Base-by-base conservation (phyloP, 257 asterid species). In the Osmanthus fragrans region DNA sequence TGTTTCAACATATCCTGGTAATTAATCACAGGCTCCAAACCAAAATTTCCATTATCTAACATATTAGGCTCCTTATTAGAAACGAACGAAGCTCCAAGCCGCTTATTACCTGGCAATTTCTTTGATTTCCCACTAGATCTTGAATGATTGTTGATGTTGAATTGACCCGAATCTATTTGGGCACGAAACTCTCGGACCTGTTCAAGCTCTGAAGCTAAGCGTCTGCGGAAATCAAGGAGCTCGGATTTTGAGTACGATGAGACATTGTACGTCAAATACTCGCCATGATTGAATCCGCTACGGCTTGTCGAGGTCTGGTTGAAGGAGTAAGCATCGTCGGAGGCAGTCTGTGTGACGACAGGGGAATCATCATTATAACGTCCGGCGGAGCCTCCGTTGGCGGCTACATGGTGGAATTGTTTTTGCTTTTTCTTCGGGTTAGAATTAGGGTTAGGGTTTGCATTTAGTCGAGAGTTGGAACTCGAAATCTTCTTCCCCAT, bases 251-350 rank as follows among this genome's bases (percentile, higher is more conserved):
- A 33, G 84, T 73, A 90, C 29, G 94, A 77, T 5, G 93, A 49
- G 23, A 93, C 80, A 40, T 88, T 84, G 80, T 83, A 87, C 51
- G 91, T 87, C 74, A 85, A 3, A 77, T 85, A 88, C 16, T 90
- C 85, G n/a, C 97, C 98, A 5, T 80, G 89, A 77, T 86, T 86
- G 49, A 78, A 82, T 7, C 87, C 90, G 87, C 81, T 84, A 13
- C 90, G 92, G 78, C 82, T 76, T 33, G 87, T 77, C 1, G 88
- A 77, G 33, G 92, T 79, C 84, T 92, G 98, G 72, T 90, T 93
- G 83, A 84, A 96, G 4, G 99, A 96, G 82, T 96, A 92, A 6
- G 97, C 98, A 36, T 96, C 99, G 33, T 93, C 99, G 3, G 99
- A 93, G 4, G 91, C 95, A 1, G 97, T 85, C 89, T 87, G 98